A percentile compares a stretch with the other conserved stretches of the same genome.
phyloP scores from a whole-genome alignment of 2,329 filamentous ascomycete genomes.

The Colletotrichum lupini region DNA sequence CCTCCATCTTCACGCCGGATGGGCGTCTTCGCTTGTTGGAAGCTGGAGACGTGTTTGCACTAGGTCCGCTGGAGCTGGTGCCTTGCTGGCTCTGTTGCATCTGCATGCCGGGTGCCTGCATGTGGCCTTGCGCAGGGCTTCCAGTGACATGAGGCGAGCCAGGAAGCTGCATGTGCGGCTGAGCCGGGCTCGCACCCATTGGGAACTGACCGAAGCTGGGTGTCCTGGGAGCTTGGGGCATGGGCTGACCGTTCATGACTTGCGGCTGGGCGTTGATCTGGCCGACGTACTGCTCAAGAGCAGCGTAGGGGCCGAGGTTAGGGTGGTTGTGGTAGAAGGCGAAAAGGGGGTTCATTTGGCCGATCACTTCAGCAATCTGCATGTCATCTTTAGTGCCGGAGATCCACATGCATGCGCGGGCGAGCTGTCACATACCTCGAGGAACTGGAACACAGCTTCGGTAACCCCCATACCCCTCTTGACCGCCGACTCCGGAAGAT shows the following conservation, averaged over 20 bases:
- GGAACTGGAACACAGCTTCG: conserved; percentile 70
- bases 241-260: conserved; percentile 60
- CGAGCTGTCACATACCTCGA: conserved; percentile 61
- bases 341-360: conserved; percentile 74
- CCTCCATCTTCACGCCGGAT: conserved; percentile 68
- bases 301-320: conserved; percentile 64
- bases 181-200: conserved; percentile 69
- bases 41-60: conserved; percentile 73
- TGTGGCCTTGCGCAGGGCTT: conserved; percentile 70
- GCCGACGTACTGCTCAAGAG: conserved; percentile 70
- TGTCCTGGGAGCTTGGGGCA: conserved; percentile 61
- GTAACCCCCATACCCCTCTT: conserved; percentile 69
- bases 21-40: conserved; percentile 69
- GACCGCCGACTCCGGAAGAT: conserved; percentile 68
- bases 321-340: conserved; percentile 66
- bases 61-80: conserved; percentile 73
- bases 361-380: conserved; percentile 73
- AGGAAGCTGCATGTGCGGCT: conserved; percentile 69
- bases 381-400: conserved; percentile 40
- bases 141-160: conserved; percentile 69
- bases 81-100: conserved; percentile 76
- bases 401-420: conserved; percentile 9
- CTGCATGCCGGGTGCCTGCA: conserved; percentile 75
- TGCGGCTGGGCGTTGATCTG: conserved; percentile 55
- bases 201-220: conserved; percentile 68